Conservation (phyloP, 495 filamentous ascomycete genomes). For the Daldinia decipiens region DNA sequence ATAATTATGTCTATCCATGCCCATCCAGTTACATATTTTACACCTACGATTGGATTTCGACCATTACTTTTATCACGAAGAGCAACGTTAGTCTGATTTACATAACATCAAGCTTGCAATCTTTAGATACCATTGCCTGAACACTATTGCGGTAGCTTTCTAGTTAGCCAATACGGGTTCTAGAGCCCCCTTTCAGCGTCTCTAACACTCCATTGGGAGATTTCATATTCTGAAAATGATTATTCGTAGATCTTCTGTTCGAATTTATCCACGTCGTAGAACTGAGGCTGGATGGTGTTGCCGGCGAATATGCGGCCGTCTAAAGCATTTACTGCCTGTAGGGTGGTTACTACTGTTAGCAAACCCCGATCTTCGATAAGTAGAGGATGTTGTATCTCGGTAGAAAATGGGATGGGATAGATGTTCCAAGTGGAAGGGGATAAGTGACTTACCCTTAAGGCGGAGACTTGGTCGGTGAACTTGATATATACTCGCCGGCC, state of each 20-base stretch:
- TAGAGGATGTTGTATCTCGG: not conserved
- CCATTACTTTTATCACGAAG: not conserved
- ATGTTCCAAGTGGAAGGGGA: not conserved
- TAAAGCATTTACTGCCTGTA: slow-evolving; percentile 85
- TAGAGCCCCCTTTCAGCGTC: not conserved
- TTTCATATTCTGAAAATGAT: not conserved
- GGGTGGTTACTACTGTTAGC: slow-evolving; percentile 22
- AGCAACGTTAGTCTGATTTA: not conserved
- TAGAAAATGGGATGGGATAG: not conserved
- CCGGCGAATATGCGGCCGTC: slow-evolving; percentile 88
- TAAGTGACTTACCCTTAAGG: slow-evolving; percentile 73
- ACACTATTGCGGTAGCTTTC: not conserved
- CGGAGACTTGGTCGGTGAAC: slow-evolving; percentile 83
- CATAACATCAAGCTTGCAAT: not conserved
- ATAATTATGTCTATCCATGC: not conserved
- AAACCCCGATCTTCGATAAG: not conserved
- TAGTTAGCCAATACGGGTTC: not conserved
- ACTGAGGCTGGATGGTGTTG: slow-evolving; percentile 79
- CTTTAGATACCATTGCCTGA: not conserved
- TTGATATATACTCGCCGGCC: slow-evolving; percentile 82
- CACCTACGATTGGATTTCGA: not conserved
- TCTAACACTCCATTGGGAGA: not conserved
- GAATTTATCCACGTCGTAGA: slow-evolving; percentile 84
- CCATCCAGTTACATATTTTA: not conserved
- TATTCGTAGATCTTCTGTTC: slow-evolving; percentile 73